phyloP scores from a whole-genome alignment of 176 grass and related monocot genomes.

The Raddia guianensis region DNA sequence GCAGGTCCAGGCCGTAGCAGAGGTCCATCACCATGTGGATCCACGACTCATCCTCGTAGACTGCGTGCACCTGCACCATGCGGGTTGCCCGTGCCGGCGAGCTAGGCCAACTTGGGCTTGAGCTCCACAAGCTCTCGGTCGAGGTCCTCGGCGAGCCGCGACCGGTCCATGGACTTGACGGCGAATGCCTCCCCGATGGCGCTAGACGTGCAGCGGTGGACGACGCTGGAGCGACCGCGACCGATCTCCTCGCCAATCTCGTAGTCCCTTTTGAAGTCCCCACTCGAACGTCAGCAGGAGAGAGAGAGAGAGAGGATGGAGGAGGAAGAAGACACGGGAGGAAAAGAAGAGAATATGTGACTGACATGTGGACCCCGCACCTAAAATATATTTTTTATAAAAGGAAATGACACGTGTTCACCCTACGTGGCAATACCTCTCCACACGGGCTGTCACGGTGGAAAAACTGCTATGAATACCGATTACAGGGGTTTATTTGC shows the following conservation, averaged over 20 bases:
- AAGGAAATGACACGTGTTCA: too few relatives aligned
- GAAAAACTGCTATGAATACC: too few relatives aligned
- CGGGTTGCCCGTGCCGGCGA: slow-evolving; percentile 70
- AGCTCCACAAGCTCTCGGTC: slow-evolving; percentile 66
- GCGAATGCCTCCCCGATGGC: slow-evolving; percentile 73
- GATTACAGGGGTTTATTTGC: too few relatives aligned
- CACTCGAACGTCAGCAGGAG: too few relatives aligned
- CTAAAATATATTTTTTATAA: too few relatives aligned
- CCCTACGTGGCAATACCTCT: too few relatives aligned
- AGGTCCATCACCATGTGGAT: slow-evolving; percentile 81
- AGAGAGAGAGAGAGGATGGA: too few relatives aligned
- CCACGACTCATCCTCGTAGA: slow-evolving; percentile 70
- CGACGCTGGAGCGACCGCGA: slow-evolving; percentile 77
- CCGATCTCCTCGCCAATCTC: slow-evolving; percentile 78
- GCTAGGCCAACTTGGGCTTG: slow-evolving; percentile 61
- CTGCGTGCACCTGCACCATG: slow-evolving; percentile 69
- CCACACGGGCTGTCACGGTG: too few relatives aligned
- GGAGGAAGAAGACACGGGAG: too few relatives aligned
- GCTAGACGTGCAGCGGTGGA: slow-evolving; percentile 60
- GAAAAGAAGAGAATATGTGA: too few relatives aligned
- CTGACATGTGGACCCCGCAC: too few relatives aligned
- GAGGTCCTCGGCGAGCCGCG: slow-evolving; percentile 65
- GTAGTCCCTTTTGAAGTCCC: background rate
- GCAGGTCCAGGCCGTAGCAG: slow-evolving; percentile 69
- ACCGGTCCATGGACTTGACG: slow-evolving; percentile 78